Conservation (phyloP, 1,284 basidiomycete species). For the Sanghuangporus weigelae region DNA sequence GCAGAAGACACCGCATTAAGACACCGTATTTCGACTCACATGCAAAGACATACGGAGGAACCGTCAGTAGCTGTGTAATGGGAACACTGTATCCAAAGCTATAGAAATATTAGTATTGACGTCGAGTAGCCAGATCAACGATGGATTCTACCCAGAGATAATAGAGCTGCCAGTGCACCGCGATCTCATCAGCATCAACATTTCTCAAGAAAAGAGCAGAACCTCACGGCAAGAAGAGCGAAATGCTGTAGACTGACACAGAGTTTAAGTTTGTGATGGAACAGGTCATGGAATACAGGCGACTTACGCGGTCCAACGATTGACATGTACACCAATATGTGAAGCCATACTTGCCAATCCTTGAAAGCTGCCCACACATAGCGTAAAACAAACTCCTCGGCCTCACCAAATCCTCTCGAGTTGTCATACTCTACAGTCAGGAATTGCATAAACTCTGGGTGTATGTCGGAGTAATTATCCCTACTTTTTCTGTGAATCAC, state of each 20-base stretch:
- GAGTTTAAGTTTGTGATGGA: background rate
- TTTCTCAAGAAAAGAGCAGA: background rate
- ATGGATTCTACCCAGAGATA: conserved; percentile 42
- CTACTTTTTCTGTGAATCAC: conserved; percentile 59
- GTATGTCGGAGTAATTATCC: background rate
- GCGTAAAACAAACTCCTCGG: conserved; percentile 48
- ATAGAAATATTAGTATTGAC: background rate
- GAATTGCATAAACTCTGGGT: conserved; percentile 37
- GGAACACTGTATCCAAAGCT: conserved; percentile 54
- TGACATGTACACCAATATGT: conserved; percentile 57
- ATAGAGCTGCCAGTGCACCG: conserved; percentile 32
- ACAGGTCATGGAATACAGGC: background rate
- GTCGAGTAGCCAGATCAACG: background rate
- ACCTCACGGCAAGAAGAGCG: conserved; percentile 55
- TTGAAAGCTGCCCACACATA: conserved; percentile 49
- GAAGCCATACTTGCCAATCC: conserved; percentile 65
- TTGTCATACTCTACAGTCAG: conserved; percentile 50
- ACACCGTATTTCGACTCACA: conserved; percentile 34
- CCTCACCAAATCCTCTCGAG: conserved; percentile 55
- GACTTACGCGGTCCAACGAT: conserved; percentile 52
- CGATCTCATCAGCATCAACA: background rate
- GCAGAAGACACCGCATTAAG: background rate
- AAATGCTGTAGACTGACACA: conserved; percentile 31
- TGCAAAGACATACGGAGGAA: conserved; percentile 63
- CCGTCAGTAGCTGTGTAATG: conserved; percentile 61